Evolutionary conservation across 805 yeast genomes (phyloP), one percentile per base, ranked within the genome.

Genomic region (Wickerhamiella musiphila): DNA sequence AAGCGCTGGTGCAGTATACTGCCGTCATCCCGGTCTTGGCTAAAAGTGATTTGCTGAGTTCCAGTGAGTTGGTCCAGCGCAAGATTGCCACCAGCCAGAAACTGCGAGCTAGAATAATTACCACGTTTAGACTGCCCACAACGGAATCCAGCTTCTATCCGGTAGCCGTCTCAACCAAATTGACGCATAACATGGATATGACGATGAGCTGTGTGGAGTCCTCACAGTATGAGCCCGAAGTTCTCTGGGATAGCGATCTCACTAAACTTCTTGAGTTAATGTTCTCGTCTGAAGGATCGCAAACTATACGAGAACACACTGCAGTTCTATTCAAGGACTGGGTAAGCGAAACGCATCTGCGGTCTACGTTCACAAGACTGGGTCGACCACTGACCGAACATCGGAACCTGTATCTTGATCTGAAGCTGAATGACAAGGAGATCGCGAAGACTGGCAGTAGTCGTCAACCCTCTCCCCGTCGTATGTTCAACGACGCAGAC

Each of bases 101-200:
- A 14, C 31, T 32, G 22, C 17, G 17, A 16, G 29, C 18, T 18
- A 14, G 15, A 4, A 22, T 15, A 6, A 26, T 32, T 13, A 3
- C 18, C 12, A 18, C 17, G 16, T 28, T 28, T 28, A n/a, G 16
- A 13, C 19, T 28, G 6, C 23, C 18, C 4, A 23, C 10, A 3
- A 12, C 18, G 15, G 21, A 20, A 6, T 11, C 12, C 13, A 13
- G 18, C n/a, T 23, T 23, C 8, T 23, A 23, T n/a, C 26, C 26
- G 31, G 22, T 26, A 18, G 32, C 32, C 7, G 27, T 39, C 9
- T 24, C 35, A 16, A 34, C 30, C 13, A n/a, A 14, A 18, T 20
- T 31, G 24, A 29, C 29, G 22, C 30, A 28, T 11, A 40, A 40
- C 30, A 34, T 25, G 30, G 36, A 40, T 30, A 39, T 42, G 45